Conservation (phyloP, 441 rosid species). For the Corymbia citriodora region DNA sequence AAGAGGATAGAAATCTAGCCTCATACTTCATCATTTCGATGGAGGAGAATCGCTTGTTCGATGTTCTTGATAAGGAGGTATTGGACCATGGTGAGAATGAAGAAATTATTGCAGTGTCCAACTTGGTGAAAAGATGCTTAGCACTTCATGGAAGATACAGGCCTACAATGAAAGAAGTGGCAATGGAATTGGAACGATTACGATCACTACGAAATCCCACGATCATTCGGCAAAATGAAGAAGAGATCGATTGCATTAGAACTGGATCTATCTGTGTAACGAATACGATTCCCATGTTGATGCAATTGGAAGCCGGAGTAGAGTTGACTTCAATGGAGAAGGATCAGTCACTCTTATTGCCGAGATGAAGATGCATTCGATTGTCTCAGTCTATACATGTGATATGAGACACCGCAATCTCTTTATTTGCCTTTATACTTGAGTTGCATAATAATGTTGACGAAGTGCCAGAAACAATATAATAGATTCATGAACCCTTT, state of each 20-base stretch:
- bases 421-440: background rate
- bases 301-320: background rate
- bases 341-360: background rate
- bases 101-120: background rate
- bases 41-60: rapidly evolving
- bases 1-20: background rate
- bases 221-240: background rate
- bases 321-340: background rate
- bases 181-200: too few species aligned
- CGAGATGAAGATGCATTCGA: background rate
- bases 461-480: background rate
- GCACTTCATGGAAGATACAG: background rate
- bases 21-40: background rate
- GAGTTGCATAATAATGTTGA: background rate
- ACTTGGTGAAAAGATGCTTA: background rate
- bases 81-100: background rate
- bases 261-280: background rate
- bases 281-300: background rate
- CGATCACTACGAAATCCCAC: background rate
- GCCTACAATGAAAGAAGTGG: too few species aligned
- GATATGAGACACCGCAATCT: background rate
- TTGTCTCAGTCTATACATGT: background rate
- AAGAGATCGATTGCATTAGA: background rate
- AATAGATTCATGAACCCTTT: too few species aligned
- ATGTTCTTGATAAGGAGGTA: background rate